phyloP scores from a whole-genome alignment of 768 basidiomycete species.

The Mycena rebaudengoi region DNA sequence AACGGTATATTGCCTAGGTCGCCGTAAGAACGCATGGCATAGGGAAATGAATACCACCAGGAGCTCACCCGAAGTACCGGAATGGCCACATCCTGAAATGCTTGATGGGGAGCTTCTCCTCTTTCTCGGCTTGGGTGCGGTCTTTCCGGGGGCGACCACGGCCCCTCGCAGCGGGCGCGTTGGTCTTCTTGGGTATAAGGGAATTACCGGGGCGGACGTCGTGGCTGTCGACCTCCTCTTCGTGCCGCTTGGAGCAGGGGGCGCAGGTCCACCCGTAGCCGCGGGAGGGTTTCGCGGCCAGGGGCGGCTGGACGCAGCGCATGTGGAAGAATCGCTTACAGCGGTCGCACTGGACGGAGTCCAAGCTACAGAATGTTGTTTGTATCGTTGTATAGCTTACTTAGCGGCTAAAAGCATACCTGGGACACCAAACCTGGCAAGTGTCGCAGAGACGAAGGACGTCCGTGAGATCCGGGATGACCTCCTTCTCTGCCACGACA shows the following conservation, averaged over 20 bases:
- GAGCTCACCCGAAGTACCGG: constrained; percentile 92
- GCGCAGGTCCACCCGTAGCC: constrained; percentile 99
- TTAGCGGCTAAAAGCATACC: constrained; percentile 55
- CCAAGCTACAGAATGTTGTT: constrained; percentile 59
- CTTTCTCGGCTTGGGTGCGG: constrained; percentile 73
- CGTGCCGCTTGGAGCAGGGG: constrained; percentile 88
- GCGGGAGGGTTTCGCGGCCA: constrained; percentile 89
- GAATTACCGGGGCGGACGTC: constrained; percentile 61
- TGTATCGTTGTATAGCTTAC: constrained; percentile 12
- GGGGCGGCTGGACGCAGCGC: constrained; percentile 91
- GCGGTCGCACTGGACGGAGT: constrained; percentile 88
- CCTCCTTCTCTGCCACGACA: constrained; percentile 93
- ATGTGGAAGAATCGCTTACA: constrained; percentile 97
- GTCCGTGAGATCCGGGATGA: constrained; percentile 91
- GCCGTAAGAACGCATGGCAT: constrained; percentile 9
- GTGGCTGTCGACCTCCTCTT: constrained; percentile 84
- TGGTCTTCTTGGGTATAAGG: constrained; percentile 66
- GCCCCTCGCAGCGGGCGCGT: constrained; percentile 75
- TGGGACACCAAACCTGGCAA: constrained; percentile 90
- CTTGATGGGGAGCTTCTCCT: constrained; percentile 80
- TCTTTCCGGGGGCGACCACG: constrained; percentile 84
- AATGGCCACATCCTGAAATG: constrained; percentile 94
- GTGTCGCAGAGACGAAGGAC: constrained; percentile 83
- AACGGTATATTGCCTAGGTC: constrained; percentile 81
- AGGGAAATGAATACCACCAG: background rate